phyloP scores from a whole-genome alignment of 179 eudicot genomes.

The Corrigiola litoralis region DNA sequence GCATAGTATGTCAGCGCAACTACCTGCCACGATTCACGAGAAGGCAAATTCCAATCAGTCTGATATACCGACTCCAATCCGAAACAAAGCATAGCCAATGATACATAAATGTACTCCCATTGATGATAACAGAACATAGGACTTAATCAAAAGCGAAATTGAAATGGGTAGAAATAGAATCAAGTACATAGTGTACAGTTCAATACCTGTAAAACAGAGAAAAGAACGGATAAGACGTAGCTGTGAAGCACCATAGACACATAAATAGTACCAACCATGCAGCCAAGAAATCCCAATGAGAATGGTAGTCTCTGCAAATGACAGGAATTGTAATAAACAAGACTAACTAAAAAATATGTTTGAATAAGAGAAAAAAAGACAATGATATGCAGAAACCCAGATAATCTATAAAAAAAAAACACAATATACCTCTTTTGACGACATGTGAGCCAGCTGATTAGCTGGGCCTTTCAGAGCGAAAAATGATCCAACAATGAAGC shows the following conservation, averaged over 20 bases:
- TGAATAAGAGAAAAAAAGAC: not conserved
- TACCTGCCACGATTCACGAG: conserved; percentile 45
- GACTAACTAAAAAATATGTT: not conserved
- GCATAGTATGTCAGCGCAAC: conserved; percentile 86
- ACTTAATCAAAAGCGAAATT: not conserved
- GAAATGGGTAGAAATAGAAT: too few relatives aligned
- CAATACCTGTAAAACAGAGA: conserved; percentile 85
- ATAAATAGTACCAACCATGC: conserved; percentile 88
- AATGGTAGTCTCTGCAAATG: conserved; percentile 83
- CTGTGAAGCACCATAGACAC: conserved; percentile 99
- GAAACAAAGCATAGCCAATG: not conserved
- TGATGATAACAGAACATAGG: not conserved
- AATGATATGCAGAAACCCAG: not conserved
- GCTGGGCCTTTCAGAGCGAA: conserved; percentile 88
- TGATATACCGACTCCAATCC: not conserved
- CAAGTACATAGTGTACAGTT: conserved; percentile 9
- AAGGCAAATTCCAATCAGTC: not conserved
- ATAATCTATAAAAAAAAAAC: not conserved
- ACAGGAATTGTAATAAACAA: not conserved
- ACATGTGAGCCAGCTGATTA: conserved; percentile 88
- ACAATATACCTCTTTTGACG: conserved; percentile 70
- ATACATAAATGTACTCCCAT: not conserved
- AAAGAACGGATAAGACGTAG: conserved; percentile 82
- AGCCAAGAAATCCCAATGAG: conserved; percentile 77
- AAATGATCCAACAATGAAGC: conserved; percentile 85